Conservation (phyloP, 495 filamentous ascomycete species). For the Podospora tetraspora region DNA sequence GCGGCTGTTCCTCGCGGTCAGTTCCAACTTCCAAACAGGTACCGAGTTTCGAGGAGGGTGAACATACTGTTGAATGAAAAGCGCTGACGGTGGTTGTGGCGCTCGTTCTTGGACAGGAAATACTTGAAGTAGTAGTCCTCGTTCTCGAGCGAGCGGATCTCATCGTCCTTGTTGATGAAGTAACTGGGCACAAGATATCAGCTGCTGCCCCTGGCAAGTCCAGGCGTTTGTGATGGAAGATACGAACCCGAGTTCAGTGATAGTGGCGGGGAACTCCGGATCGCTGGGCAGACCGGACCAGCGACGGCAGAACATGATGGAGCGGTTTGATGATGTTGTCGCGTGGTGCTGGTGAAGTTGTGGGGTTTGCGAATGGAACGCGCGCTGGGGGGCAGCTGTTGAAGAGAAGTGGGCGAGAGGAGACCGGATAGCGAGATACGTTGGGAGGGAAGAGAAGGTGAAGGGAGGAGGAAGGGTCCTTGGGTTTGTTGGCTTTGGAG, state of each 20-base stretch:
- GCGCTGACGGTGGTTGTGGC: constrained; percentile 63
- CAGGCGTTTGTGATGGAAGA: neutral
- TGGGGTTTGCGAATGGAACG: neutral
- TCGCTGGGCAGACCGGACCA: constrained; percentile 64
- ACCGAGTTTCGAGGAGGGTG: neutral
- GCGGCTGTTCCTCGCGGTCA: constrained; percentile 45
- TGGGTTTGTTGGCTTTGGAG: too few species aligned
- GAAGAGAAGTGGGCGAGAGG: too few species aligned
- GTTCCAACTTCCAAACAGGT: neutral
- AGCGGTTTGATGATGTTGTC: neutral
- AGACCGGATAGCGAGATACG: too few species aligned
- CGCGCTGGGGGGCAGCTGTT: too few species aligned
- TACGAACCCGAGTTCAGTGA: constrained; percentile 65
- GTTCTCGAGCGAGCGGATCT: constrained; percentile 61
- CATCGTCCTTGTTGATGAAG: constrained; percentile 63
- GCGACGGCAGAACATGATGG: constrained; percentile 63
- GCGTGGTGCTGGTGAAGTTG: neutral
- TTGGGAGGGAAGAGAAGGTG: neutral
- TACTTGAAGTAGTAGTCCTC: constrained; percentile 66
- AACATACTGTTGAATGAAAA: constrained; percentile 64
- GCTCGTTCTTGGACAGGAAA: constrained; percentile 62
- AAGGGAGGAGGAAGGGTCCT: neutral
- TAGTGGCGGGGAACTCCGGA: constrained; percentile 54
- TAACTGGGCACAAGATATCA: constrained; percentile 46
- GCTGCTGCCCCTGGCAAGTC: neutral